A percentile compares a stretch with the other conserved stretches of the same genome.
Conservation (phyloP, 1,139 yeast species). For the Yamadazyma spencermartinsiae region DNA sequence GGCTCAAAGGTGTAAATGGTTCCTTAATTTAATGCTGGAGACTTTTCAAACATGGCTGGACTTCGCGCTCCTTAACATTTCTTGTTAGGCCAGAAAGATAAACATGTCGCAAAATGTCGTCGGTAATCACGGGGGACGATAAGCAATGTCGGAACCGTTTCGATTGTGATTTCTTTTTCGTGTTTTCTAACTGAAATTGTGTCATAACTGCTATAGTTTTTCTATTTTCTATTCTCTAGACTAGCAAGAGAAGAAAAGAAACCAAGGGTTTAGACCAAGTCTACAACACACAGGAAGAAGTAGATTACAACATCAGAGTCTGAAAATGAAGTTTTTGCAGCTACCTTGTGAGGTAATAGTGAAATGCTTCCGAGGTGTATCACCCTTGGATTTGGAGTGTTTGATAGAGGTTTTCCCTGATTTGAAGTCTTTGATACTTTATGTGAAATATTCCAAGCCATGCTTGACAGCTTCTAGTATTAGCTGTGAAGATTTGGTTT, state of each 20-base stretch:
- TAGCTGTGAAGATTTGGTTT: neutral
- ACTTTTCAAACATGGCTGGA: no score
- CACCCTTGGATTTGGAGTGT: neutral
- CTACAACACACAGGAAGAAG: no score
- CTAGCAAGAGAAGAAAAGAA: no score
- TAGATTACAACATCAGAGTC: no score
- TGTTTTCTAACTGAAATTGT: no score
- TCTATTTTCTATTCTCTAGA: no score
- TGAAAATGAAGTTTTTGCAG: neutral
- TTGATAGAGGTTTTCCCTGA: slow-evolving; percentile 2
- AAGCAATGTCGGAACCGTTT: neutral
- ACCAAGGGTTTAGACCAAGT: no score
- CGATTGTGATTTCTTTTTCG: neutral
- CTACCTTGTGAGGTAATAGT: neutral
- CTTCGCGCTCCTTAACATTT: neutral
- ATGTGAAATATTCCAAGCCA: neutral
- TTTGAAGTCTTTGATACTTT: neutral
- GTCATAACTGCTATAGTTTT: no score
- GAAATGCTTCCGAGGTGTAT: neutral
- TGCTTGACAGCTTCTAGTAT: neutral
- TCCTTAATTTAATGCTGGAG: neutral
- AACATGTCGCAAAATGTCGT: neutral
- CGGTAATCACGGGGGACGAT: neutral
- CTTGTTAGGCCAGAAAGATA: neutral
- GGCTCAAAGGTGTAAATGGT: neutral